Conservation (phyloP, 306 rosid genomes). For the Astragalus membranaceus region DNA sequence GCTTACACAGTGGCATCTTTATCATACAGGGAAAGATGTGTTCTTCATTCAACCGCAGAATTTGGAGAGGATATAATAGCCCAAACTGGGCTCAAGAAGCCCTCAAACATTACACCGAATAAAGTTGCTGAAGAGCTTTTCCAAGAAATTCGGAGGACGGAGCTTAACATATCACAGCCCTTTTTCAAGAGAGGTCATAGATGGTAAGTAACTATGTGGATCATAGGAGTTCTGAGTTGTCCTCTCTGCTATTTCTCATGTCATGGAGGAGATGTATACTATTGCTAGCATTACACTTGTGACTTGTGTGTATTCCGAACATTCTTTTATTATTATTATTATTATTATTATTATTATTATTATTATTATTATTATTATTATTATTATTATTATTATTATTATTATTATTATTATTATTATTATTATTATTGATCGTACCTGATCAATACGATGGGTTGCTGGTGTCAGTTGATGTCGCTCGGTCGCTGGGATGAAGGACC, state of each 20-base stretch:
- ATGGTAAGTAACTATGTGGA: constrained; percentile 55
- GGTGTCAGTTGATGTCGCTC: no score
- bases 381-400: no score
- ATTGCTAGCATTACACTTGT: not conserved
- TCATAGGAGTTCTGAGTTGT: constrained; percentile 10
- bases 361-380: no score
- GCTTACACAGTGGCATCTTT: constrained; percentile 11
- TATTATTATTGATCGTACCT: no score
- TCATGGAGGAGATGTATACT: not conserved
- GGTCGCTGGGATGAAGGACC: no score
- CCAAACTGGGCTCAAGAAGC: no score
- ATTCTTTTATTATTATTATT: no score
- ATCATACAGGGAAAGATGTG: constrained; percentile 69
- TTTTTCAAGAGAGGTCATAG: constrained; percentile 76
- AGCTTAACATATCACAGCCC: constrained; percentile 46
- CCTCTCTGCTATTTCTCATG: not conserved
- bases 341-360: not conserved
- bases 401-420: no score
- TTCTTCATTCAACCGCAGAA: constrained; percentile 74
- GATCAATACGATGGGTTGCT: no score
- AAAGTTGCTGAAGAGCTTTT: constrained; percentile 77
- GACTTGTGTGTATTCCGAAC: no score
- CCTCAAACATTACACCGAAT: constrained; percentile 42
- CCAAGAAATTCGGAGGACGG: constrained; percentile 55
- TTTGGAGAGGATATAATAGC: constrained; percentile 69